Base-by-base conservation (phyloP, 2,329 filamentous ascomycete genomes). In the Lasiodiplodia sp. region DNA sequence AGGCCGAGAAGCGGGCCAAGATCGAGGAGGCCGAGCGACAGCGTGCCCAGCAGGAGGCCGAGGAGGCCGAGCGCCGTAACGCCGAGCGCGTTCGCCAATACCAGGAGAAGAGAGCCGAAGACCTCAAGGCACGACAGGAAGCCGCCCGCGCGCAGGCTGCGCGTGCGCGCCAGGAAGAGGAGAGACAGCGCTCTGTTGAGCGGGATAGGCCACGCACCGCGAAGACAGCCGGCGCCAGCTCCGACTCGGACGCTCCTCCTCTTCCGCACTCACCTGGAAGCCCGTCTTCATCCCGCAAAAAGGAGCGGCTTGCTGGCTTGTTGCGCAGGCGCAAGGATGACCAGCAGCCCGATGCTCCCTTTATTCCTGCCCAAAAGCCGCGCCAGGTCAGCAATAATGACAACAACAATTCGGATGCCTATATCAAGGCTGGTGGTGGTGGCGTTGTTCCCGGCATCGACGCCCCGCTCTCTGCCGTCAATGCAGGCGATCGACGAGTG, bases 391-490 rank as follows among this genome's bases (percentile, higher is more conserved):
- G 72, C 67, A 70, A 73, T 60, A 74, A 68, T 18, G 34, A 31
- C 66, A 31, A 55, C 77, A 16, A 77, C 10, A 52, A 64, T 25
- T 14, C 28, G 4, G 60, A 64, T 18, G 60, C n/a, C 3, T 64
- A 38, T 1, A 84, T 83, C 69, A 77, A 75, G 67, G 77, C 79
- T n/a, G 82, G 82, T 21, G 83, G 83, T 5, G 82, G 82, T 55
- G 83, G 82, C 16, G 77, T 81, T 40, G 80, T 87, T 2, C 84
- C 87, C 28, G 85, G 86, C 64, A 90, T 86, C 53, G 93, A 96
- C 82, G 92, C 92, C 25, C 94, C 94, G 1, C 84, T 90, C 11
- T 94, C 93, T 66, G 92, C 92, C 16, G 90, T 91, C 69, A 96
- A 96, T 80, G 88, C 91, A 70, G 91, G 90, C 56, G 92, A 94